A percentile compares a stretch with the other conserved stretches of the same genome.
phyloP scores from a whole-genome alignment of 1,284 basidiomycete species.

The Cryptococcus depauperatus region DNA sequence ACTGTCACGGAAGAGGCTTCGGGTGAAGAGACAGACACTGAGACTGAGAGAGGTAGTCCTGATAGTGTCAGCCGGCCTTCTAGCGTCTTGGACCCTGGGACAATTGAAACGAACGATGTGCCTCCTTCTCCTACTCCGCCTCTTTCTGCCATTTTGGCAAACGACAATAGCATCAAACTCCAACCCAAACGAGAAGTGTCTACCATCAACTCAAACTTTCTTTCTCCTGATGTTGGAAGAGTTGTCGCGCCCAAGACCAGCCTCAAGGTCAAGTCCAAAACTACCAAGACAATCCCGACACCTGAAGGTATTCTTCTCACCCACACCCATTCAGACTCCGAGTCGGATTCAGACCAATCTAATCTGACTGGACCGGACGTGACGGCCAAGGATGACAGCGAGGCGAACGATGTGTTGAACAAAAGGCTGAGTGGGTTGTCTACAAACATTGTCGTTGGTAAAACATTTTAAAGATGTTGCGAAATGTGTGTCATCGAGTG shows the following conservation, averaged over 20 bases:
- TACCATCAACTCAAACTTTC: neutral
- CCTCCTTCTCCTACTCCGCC: neutral
- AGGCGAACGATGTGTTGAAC: neutral
- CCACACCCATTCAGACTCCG: neutral
- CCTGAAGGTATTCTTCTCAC: conserved; percentile 1
- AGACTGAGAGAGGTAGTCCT: neutral
- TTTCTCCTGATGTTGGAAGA: neutral
- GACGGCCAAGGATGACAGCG: neutral
- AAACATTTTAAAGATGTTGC: neutral
- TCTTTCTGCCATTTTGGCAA: neutral
- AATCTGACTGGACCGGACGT: neutral
- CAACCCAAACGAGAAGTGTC: neutral
- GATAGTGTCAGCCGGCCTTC: neutral
- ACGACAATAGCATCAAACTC: neutral
- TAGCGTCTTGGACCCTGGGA: neutral
- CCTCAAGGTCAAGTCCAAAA: neutral
- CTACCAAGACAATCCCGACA: neutral
- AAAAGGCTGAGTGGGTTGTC: conserved; percentile 1
- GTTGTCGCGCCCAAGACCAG: neutral
- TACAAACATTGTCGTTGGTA: neutral
- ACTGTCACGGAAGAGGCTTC: neutral
- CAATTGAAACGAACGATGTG: neutral
- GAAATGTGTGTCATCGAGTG: no score
- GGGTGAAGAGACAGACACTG: neutral
- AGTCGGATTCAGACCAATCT: neutral